phyloP scores from a whole-genome alignment of 768 basidiomycete genomes.

The Termitomyces titanicus region DNA sequence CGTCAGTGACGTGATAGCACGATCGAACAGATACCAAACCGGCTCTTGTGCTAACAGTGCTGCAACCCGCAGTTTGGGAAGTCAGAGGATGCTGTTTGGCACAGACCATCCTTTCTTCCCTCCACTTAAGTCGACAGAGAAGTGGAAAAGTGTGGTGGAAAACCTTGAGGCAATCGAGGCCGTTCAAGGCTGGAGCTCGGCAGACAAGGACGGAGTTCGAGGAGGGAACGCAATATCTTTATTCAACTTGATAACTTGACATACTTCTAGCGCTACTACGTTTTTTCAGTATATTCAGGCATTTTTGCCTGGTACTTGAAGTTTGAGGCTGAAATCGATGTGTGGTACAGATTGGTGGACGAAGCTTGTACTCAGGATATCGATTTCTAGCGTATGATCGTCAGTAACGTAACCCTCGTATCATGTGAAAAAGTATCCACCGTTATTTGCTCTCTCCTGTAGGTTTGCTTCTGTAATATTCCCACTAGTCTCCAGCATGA shows the following conservation, averaged over 20 bases:
- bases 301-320: slow-evolving; percentile 58
- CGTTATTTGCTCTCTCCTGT: slow-evolving; percentile 74
- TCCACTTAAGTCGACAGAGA: slow-evolving; percentile 60
- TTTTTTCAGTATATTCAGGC: not conserved
- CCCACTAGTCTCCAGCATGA: slow-evolving; percentile 91
- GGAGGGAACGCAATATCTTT: slow-evolving; percentile 72
- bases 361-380: slow-evolving; percentile 88
- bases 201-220: slow-evolving; percentile 60
- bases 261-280: not conserved
- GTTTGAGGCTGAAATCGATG: slow-evolving; percentile 96
- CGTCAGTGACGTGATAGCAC: slow-evolving; percentile 64
- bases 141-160: slow-evolving; percentile 84
- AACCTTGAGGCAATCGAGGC: slow-evolving; percentile 77
- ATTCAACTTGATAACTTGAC: slow-evolving; percentile 45
- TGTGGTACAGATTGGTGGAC: slow-evolving; percentile 93
- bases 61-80: slow-evolving; percentile 44
- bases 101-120: slow-evolving; percentile 94
- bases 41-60: slow-evolving; percentile 25
- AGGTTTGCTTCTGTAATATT: slow-evolving; percentile 90
- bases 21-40: slow-evolving; percentile 47
- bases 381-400: slow-evolving; percentile 60
- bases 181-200: slow-evolving; percentile 57
- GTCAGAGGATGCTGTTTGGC: slow-evolving; percentile 69
- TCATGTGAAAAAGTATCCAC: slow-evolving; percentile 42
- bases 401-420: not conserved